Base-by-base conservation (phyloP, 169 alveolate genomes). In the Condylostoma magnum region DNA sequence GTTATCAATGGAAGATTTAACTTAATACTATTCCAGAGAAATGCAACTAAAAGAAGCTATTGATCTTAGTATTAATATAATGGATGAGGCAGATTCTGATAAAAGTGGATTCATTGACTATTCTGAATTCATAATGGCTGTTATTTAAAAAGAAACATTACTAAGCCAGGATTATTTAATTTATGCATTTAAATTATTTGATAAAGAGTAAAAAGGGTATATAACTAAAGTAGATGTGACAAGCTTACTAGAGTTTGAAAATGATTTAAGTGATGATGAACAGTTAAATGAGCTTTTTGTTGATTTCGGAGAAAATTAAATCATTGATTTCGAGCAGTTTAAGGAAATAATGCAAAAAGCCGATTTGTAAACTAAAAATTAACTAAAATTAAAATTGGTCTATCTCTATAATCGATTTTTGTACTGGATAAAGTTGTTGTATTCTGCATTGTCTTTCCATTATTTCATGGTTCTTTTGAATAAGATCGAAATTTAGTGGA, bases 381-480 rank as follows among this genome's bases (percentile, higher is more conserved):
- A n/a, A n/a, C n/a, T n/a, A n/a, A n/a, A n/a, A n/a, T n/a, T n/a
- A n/a, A n/a, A n/a, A n/a, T n/a, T n/a, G n/a, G n/a, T n/a, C n/a
- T n/a, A n/a, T 55, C 18, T 55, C 67, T 6, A 55, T 55, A 6
- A 55, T 28, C 48, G 67, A 55, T 18, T 55, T 55, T 27, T 55
- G 34, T 6, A 6, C 6, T 10, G 67, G 50, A 55, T 25, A 55
- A 6, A 55, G 27, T 6, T 20, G 20, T 28, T 55, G 67, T 8
- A 55, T 55, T 8, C 20, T 55, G 30, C 30, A 10, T 28, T 55
- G 67, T 25, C 67, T 18, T 18, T 55, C 30, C 6, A 55, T 6
- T 6, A 55, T 46, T 6, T 55, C n/a, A 6, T 8, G 6, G 6
- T 12, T 6, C 6, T 28, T 55, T 28, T 6, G 8, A 6, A 48